A percentile compares a stretch with the other conserved stretches of the same genome.
These are phyloP conservation scores for Calocybe gangraenosa DNA, from an alignment of 768 basidiomycete species.

Conservation along the genomic window DNA sequence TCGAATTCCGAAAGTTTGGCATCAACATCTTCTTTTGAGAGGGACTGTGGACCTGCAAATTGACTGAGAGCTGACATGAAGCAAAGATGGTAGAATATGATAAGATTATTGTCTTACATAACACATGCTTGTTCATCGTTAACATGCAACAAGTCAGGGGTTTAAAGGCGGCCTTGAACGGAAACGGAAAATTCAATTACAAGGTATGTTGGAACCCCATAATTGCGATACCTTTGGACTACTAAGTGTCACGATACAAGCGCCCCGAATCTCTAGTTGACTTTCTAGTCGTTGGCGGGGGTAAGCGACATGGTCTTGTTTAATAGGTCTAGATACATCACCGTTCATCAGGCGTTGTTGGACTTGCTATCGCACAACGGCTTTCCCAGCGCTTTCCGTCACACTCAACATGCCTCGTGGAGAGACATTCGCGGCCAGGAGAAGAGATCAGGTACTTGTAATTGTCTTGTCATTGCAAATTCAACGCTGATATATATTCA, in stretches of 20 bases:
- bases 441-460: slow-evolving; percentile 75
- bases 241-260: slow-evolving; percentile 24
- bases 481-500: slow-evolving; percentile 22
- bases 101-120: no score
- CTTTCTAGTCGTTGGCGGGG: slow-evolving; percentile 86
- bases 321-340: background rate
- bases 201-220: slow-evolving; percentile 39
- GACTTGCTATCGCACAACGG: slow-evolving; percentile 79
- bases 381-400: slow-evolving; percentile 59
- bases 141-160: slow-evolving; percentile 43
- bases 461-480: background rate
- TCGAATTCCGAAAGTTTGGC: slow-evolving; percentile 48
- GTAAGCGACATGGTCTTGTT: slow-evolving; percentile 29
- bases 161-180: slow-evolving; percentile 58
- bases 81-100: no score
- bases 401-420: slow-evolving; percentile 77
- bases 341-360: slow-evolving; percentile 79
- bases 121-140: no score
- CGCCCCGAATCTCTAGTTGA: slow-evolving; percentile 73
- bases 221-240: background rate
- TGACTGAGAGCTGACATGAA: no score
- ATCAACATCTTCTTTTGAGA: slow-evolving; percentile 27
- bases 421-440: slow-evolving; percentile 69
- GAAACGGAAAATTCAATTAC: slow-evolving; percentile 52
- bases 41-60: slow-evolving; percentile 31